Evolutionary conservation across 2,329 filamentous ascomycete species (phyloP).

Genomic region (Allantophomopsis lycopodina): DNA sequence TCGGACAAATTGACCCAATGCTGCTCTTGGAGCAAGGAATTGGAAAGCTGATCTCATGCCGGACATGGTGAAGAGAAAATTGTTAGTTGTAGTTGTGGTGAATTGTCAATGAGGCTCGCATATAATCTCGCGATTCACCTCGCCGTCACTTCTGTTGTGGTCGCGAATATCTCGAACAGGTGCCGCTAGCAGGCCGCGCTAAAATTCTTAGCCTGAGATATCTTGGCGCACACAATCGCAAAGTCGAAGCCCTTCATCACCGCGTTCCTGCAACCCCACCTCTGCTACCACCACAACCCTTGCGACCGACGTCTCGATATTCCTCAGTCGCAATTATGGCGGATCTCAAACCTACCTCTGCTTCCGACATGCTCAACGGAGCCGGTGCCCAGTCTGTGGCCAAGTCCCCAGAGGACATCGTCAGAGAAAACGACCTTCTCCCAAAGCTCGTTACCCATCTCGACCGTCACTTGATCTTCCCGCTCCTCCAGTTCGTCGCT

Average conservation of each 20-base stretch:
- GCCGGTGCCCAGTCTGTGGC: conserved; percentile 12
- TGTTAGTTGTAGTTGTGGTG: neutral
- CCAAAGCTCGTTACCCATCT: conserved; percentile 84
- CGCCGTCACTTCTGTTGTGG: conserved; percentile 1
- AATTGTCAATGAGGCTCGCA: no score
- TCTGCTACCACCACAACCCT: conserved; percentile 1
- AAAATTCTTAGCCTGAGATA: neutral
- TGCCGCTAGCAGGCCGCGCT: no score
- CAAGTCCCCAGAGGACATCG: conserved; percentile 31
- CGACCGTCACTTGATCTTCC: conserved; percentile 93
- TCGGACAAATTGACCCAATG: no score
- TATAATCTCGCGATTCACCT: no score
- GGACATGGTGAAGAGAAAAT: conserved; percentile 1
- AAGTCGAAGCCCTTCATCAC: conserved; percentile 5
- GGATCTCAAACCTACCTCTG: conserved; percentile 20
- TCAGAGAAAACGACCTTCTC: conserved; percentile 44
- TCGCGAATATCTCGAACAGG: neutral
- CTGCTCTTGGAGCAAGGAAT: no score
- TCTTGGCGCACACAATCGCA: neutral
- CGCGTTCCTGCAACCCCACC: neutral
- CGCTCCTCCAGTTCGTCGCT: conserved; percentile 82
- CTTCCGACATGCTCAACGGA: conserved; percentile 6
- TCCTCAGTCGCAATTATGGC: conserved; percentile 29
- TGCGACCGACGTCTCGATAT: conserved; percentile 2
- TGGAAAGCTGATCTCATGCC: no score